Conservation (phyloP, 768 basidiomycete genomes). For the Kwoniella sp. region DNA sequence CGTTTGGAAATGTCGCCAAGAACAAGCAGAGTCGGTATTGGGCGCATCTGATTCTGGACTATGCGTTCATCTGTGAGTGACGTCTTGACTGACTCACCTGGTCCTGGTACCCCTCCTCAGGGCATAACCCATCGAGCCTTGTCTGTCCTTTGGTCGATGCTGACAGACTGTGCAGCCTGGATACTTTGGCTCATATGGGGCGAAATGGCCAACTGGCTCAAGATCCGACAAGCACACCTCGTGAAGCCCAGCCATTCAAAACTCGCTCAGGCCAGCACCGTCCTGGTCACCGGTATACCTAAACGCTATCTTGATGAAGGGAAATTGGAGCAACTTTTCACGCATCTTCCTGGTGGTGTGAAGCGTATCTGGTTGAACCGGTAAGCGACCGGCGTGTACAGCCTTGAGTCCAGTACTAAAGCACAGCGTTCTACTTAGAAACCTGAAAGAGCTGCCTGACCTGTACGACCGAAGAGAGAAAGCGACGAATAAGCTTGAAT, state of each 20-base stretch:
- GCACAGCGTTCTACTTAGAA: slow-evolving; percentile 51
- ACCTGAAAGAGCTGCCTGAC: slow-evolving; percentile 81
- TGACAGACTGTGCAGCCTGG: slow-evolving; percentile 78
- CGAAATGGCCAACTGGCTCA: slow-evolving; percentile 78
- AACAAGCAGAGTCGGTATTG: slow-evolving; percentile 61
- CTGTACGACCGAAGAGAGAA: slow-evolving; percentile 69
- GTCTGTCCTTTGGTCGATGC: too few relatives aligned
- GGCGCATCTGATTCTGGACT: slow-evolving; percentile 73
- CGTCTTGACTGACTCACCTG: neutral
- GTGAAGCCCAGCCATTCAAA: slow-evolving; percentile 67
- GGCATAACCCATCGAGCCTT: too few relatives aligned
- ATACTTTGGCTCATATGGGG: slow-evolving; percentile 72
- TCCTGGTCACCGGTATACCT: slow-evolving; percentile 87
- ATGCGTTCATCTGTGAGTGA: slow-evolving; percentile 68
- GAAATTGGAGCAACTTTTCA: slow-evolving; percentile 65
- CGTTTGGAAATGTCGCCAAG: slow-evolving; percentile 69
- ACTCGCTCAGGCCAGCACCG: slow-evolving; percentile 79
- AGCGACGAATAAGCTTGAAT: slow-evolving; percentile 75
- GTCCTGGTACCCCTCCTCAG: too few relatives aligned
- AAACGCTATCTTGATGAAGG: slow-evolving; percentile 67
- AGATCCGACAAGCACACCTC: slow-evolving; percentile 74
- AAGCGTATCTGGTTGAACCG: slow-evolving; percentile 88
- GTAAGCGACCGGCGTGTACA: slow-evolving; percentile 48
- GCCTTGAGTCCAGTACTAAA: too few relatives aligned
- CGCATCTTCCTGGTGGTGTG: slow-evolving; percentile 83